Base-by-base conservation (phyloP, 169 alveolate species). In the Perkinsus marinus region DNA sequence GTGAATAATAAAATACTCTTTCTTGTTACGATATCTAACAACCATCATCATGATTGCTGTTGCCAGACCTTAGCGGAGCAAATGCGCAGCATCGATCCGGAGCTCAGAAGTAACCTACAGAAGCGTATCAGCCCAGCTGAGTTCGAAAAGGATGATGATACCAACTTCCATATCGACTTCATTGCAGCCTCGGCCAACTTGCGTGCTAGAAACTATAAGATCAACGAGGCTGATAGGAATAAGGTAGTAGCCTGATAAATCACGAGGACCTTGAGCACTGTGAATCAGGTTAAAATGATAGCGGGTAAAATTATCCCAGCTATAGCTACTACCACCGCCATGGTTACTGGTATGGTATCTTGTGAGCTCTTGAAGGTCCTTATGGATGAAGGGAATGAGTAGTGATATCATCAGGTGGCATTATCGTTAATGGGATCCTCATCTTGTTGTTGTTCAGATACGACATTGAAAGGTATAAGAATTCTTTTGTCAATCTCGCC, bases 291-390 rank as follows among this genome's bases (percentile, higher is more conserved):
- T 36, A 99, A 99, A 94, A 96, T 99, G 97, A 98, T 98, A 39
- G 99, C 99, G 19, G 99, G 99, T 38, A 98, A 98, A 95, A 99
- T 99, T 91, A 98, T 99, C 41, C 99, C 99, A 37, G 99, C 99
- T 89, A 97, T 99, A 69, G 99, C 99, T 68, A 99, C 99, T 38
- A 99, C 99, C 37, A 99, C 99, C 26, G 99, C 99, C 39, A 98
- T 98, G 98, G 96, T 98, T 90, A 98, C 99, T 26, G 99, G 99
- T 0, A 94, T 98, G 92, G 99, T 98, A 16, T 96, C 98, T 79
- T 94, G 97, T 39, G 99, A 98, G 94, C 93, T 98, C 93, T 93
- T 97, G 94, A 97, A 98, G 92, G 92, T 95, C 89, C 92, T 95
- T 38, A 90, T 92, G 68, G 93, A 94, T 92, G 89, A 95, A 68